A percentile compares a stretch with the other conserved stretches of the same genome.
These are phyloP conservation scores for Globisporangium ultimum DNA, from an alignment of 352 stramenopile genomes.

Conservation along the genomic window DNA sequence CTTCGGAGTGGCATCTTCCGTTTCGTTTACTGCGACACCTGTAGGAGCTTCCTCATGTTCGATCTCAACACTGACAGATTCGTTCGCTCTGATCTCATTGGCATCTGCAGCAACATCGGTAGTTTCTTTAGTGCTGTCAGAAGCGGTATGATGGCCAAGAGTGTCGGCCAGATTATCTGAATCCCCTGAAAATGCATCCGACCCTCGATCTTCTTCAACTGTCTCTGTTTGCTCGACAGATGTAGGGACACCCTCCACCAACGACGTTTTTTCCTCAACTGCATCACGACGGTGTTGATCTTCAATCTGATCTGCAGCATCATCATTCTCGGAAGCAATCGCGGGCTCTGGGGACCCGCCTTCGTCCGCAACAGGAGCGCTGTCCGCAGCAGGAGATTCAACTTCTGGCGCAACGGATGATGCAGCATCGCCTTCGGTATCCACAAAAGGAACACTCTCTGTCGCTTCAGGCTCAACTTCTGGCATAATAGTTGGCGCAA, in stretches of 20 bases:
- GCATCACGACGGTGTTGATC: not conserved
- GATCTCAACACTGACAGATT: not conserved
- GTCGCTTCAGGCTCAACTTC: no score
- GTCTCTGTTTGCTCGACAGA: not conserved
- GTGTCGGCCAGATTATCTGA: not conserved
- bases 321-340: not conserved
- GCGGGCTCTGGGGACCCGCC: not conserved
- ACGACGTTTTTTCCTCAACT: not conserved
- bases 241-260: not conserved
- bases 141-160: not conserved
- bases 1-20: not conserved
- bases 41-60: not conserved
- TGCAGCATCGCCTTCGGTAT: no score
- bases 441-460: no score
- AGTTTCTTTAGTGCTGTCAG: not conserved
- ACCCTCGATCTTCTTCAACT: slow-evolving; percentile 1
- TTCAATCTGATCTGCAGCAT: not conserved
- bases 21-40: not conserved
- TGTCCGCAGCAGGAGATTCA: not conserved
- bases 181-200: not conserved
- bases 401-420: not conserved
- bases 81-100: no score
- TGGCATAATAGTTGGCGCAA: no score
- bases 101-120: not conserved
- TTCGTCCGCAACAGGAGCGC: not conserved